Evolutionary conservation across 768 basidiomycete genomes (phyloP).

Genomic region (Boletus sp.): DNA sequence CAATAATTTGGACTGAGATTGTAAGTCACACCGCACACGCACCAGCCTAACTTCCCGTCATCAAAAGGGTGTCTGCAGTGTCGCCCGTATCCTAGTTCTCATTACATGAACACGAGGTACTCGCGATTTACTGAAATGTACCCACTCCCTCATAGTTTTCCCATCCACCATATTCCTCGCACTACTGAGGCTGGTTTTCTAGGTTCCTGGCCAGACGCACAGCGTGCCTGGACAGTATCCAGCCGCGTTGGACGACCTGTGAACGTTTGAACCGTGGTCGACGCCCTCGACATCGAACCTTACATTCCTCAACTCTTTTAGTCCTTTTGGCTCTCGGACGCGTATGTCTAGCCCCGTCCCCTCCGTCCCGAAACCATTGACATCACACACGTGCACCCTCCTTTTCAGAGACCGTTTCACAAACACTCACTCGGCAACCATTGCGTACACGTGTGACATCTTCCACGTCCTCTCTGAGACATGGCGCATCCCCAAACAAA

Average conservation of each 20-base stretch:
- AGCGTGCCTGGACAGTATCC: not conserved
- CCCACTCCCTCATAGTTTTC: too few relatives aligned
- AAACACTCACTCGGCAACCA: constrained; percentile 34
- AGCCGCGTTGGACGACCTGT: not conserved
- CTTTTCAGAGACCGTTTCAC: constrained; percentile 23
- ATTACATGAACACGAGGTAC: too few relatives aligned
- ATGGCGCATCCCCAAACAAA: constrained; percentile 35
- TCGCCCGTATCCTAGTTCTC: too few relatives aligned
- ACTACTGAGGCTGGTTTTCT: too few relatives aligned
- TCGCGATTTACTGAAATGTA: too few relatives aligned
- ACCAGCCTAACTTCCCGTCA: too few relatives aligned
- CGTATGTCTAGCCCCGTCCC: constrained; percentile 39
- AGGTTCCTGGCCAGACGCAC: too few relatives aligned
- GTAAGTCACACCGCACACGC: too few relatives aligned
- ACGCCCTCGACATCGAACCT: constrained; percentile 26
- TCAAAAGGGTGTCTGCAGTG: too few relatives aligned
- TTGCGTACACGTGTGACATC: constrained; percentile 51
- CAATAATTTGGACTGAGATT: too few relatives aligned
- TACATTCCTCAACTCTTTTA: constrained; percentile 49
- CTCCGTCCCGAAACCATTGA: too few relatives aligned
- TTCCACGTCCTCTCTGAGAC: constrained; percentile 51
- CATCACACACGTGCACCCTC: not conserved
- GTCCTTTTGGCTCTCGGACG: constrained; percentile 48
- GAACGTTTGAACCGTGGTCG: not conserved
- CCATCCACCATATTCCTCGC: too few relatives aligned